These are phyloP conservation scores for Boletus rubroflammeus DNA, from an alignment of 768 basidiomycete genomes.

Conservation along the genomic window DNA sequence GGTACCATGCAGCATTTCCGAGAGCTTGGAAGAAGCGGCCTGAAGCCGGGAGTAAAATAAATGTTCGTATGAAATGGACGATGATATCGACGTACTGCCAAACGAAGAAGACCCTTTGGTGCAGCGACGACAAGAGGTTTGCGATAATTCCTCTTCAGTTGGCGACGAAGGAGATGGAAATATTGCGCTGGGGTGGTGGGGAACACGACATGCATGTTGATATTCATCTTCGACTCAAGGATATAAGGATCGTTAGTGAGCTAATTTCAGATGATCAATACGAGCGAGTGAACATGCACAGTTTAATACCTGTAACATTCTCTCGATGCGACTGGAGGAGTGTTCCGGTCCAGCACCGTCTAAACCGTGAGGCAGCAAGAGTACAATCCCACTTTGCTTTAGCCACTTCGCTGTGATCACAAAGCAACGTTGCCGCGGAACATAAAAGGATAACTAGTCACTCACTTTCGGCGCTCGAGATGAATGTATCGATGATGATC, in stretches of 20 bases:
- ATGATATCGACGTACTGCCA: slow-evolving; percentile 51
- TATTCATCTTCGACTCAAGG: slow-evolving; percentile 35
- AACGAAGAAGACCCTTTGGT: slow-evolving; percentile 78
- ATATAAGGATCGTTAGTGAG: slow-evolving; percentile 71
- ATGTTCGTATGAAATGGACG: not conserved
- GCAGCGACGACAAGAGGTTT: slow-evolving; percentile 83
- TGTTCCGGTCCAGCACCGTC: slow-evolving; percentile 95
- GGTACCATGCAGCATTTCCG: slow-evolving; percentile 57
- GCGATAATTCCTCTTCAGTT: slow-evolving; percentile 79
- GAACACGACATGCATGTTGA: slow-evolving; percentile 84
- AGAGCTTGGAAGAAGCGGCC: slow-evolving; percentile 69
- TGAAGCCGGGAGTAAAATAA: slow-evolving; percentile 25
- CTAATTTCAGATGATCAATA: slow-evolving; percentile 34
- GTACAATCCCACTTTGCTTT: slow-evolving; percentile 82
- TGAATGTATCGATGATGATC: slow-evolving; percentile 86
- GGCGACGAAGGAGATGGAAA: slow-evolving; percentile 88
- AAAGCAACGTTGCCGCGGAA: not conserved
- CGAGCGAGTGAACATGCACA: not conserved
- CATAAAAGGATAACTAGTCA: not conserved
- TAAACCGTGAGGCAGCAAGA: slow-evolving; percentile 85
- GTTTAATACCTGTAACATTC: slow-evolving; percentile 74
- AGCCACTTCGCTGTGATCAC: slow-evolving; percentile 79
- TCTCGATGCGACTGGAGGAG: slow-evolving; percentile 82
- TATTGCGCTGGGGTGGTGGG: slow-evolving; percentile 90
- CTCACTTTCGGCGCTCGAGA: slow-evolving; percentile 81